Evolutionary conservation across 1,284 basidiomycete genomes (phyloP), one percentile per base, ranked within the genome.

Genomic region (Schizophyllum commune): DNA sequence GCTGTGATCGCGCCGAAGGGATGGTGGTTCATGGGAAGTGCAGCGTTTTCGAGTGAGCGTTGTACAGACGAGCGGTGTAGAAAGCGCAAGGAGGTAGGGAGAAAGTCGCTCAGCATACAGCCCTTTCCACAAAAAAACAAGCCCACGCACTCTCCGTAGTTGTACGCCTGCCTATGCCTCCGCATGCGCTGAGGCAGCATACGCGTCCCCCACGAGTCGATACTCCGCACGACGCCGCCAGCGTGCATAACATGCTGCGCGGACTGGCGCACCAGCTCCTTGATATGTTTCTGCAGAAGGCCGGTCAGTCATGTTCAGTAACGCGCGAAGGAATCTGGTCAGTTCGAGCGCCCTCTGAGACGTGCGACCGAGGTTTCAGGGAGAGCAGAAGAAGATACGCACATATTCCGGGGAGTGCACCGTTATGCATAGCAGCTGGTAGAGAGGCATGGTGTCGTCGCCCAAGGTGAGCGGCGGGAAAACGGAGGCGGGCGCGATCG

Each of bases 171-270:
- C 19, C 53, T 55, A 21, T 55, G 53, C 53, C 53, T 9, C 19
- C 83, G 79, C 86, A 92, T 92, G 47, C 84, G 79, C 68, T 93
- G 89, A 1, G 92, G 91, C 5, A 95, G 79, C 2, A 81, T 80
- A 57, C 79, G 78, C 17, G 88, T 88, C 4, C 93, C 93, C 84
- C 83, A 86, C 59, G 83, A 92, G 58, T 89, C 80, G 61, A 95
- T 82, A 55, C 82, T 82, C 27, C 92, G 84, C 22, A 95, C 92
- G 55, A 91, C 88, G 27, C 92, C 92, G 58, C 92, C 93, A 20
- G 81, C 75, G 62, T 89, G 79, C 77, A 95, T 82, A 60, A 95
- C 78, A 69, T 91, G 87, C 61, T 77, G 80, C 20, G 91, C 89
- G 5, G 89, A 84, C 68, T 86, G 83, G 11, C 81, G 80, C 22